Evolutionary conservation across 2,329 filamentous ascomycete species (phyloP), one percentile per base, ranked within the genome.

Genomic region (Stenocarpella maydis): DNA sequence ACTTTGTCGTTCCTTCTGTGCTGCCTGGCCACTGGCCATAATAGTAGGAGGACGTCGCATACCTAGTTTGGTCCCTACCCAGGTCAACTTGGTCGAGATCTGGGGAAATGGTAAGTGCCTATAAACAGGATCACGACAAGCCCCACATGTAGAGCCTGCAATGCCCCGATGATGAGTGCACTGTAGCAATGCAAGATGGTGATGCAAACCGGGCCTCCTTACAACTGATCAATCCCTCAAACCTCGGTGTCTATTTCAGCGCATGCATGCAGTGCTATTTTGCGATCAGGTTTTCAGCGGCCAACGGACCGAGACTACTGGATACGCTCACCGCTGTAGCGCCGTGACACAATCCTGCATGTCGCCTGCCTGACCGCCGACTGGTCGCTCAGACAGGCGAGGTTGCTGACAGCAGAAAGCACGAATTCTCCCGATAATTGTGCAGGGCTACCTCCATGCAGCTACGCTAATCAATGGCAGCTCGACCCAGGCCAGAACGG

Each of bases 391-490:
- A 49, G 37, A 24, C 58, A 63, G 49, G 58, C 58, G 58, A 63
- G 21, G 19, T 37, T 49, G 58, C 58, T 63, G 43, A 49, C 58
- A 37, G 58, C 58, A 49, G 43, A 9, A 34, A 7, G 58, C 58
- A 63, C 58, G n/a, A 19, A 7, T 34, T 63, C n/a, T 49, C 14
- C 28, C 31, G 28, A 63, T 49, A 49, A 31, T 63, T 37, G 24
- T 31, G 58, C 58, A 63, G 58, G 15, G 28, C 43, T 63, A 63
- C 43, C 58, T 63, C 26, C 58, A 63, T 63, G 43, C 41, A 37
- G 43, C 14, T 63, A n/a, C n/a, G n/a, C n/a, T 9, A 49, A 14
- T 34, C 15, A 8, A 9, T 63, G 43, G n/a, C 19, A 26, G 12
- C 37, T 37, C 43, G 4, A 28, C 41, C 12, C 12, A 63, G 41